Conservation (phyloP, 805 yeast species). For the Wickerhamomyces hampshirensis region DNA sequence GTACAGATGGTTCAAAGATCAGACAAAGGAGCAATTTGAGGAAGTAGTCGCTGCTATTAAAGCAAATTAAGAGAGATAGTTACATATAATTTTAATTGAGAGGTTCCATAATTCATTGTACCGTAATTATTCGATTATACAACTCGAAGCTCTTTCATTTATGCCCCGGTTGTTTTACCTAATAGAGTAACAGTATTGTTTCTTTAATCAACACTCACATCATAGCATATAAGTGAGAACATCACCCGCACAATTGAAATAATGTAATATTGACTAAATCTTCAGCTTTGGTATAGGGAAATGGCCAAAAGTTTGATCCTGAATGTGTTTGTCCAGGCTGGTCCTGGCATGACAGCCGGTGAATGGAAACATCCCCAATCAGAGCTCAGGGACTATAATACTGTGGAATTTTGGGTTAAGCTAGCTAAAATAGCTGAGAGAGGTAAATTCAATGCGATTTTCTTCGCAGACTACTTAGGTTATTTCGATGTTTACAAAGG, state of each 20-base stretch:
- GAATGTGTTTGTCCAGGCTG: conserved; percentile 35
- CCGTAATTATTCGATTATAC: too few species aligned
- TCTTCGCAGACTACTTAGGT: conserved; percentile 38
- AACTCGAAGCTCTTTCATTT: too few species aligned
- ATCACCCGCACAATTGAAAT: neutral
- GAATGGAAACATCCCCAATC: conserved; percentile 28
- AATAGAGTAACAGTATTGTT: too few species aligned
- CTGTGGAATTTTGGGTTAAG: conserved; percentile 32
- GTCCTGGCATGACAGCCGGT: conserved; percentile 24
- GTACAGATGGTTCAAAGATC: conserved; percentile 13
- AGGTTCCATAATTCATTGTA: neutral
- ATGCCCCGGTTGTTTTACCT: too few species aligned
- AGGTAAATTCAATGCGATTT: conserved; percentile 35
- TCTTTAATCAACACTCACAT: too few species aligned
- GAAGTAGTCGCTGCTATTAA: neutral
- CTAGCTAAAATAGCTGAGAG: conserved; percentile 32
- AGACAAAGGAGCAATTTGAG: conserved; percentile 4
- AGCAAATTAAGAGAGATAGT: neutral
- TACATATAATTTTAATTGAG: too few species aligned
- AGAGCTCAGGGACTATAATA: conserved; percentile 7
- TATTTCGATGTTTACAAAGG: conserved; percentile 38
- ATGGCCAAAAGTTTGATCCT: conserved; percentile 25
- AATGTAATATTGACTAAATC: too few species aligned
- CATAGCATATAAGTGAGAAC: neutral
- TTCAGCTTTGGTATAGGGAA: neutral